Percentiles rank a stretch among this genome's conserved stretches.
Conservation (phyloP, 257 asterid species). For the Linderniella brevidens region DNA sequence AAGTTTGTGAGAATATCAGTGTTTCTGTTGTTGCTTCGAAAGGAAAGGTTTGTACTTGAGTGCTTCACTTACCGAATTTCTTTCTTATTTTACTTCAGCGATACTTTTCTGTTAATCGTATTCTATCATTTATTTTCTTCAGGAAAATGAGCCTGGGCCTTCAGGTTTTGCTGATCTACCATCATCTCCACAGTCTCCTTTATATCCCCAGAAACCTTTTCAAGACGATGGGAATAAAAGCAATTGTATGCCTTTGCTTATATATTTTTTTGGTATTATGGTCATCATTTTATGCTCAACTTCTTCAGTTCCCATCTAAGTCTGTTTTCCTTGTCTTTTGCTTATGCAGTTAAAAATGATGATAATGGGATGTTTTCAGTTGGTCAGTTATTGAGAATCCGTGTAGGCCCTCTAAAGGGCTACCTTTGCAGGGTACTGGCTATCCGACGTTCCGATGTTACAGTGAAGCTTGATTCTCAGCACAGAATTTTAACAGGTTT, state of each 20-base stretch:
- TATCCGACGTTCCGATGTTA: constrained; percentile 76
- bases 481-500: constrained; percentile 81
- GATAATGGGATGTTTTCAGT: constrained; percentile 62
- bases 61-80: not conserved
- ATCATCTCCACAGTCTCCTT: constrained; percentile 71
- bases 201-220: constrained; percentile 46
- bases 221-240: constrained; percentile 44
- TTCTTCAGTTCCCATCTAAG: constrained; percentile 8
- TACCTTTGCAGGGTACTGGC: constrained; percentile 83
- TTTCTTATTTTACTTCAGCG: not conserved
- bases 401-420: constrained; percentile 93
- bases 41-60: constrained; percentile 41
- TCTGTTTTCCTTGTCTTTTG: constrained; percentile 8
- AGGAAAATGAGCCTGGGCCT: constrained; percentile 47
- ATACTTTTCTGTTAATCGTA: constrained; percentile 3
- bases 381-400: constrained; percentile 76
- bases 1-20: constrained; percentile 58
- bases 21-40: constrained; percentile 23
- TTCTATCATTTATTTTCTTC: constrained; percentile 12
- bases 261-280: too few relatives aligned
- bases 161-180: constrained; percentile 41
- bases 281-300: constrained; percentile 5
- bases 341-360: constrained; percentile 13
- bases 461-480: constrained; percentile 94
- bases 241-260: constrained; percentile 41